These are phyloP conservation scores for Acidomyces sp. DNA, from an alignment of 495 filamentous ascomycete species.

Conservation along the genomic window DNA sequence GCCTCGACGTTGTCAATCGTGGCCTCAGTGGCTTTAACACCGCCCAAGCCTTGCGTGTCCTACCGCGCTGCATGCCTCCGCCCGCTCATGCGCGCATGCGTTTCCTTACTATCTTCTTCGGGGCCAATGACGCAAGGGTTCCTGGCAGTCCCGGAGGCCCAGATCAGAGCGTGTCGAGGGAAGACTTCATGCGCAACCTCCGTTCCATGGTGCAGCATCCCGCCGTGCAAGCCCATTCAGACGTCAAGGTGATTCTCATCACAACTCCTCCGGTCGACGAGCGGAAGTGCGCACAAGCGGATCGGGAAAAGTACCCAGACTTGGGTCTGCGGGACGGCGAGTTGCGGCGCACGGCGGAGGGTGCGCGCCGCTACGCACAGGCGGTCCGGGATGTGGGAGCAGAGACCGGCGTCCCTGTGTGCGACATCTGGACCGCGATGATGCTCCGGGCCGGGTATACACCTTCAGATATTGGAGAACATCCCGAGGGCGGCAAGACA, in stretches of 20 bases:
- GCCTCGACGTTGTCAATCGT: slow-evolving; percentile 55
- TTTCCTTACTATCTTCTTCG: slow-evolving; percentile 69
- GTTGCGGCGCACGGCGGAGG: slow-evolving; percentile 45
- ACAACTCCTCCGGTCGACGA: slow-evolving; percentile 74
- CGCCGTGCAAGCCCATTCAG: slow-evolving; percentile 46
- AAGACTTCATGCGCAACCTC: slow-evolving; percentile 59
- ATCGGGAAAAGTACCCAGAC: slow-evolving; percentile 33
- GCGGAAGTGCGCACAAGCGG: slow-evolving; percentile 45
- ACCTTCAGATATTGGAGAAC: slow-evolving; percentile 37
- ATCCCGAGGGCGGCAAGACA: slow-evolving; percentile 17
- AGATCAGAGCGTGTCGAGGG: slow-evolving; percentile 58
- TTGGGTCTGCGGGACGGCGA: slow-evolving; percentile 22
- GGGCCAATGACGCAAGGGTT: slow-evolving; percentile 75
- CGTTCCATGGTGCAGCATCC: slow-evolving; percentile 55
- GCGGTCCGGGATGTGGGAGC: slow-evolving; percentile 51
- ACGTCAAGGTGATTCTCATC: slow-evolving; percentile 58
- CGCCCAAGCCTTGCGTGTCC: slow-evolving; percentile 44
- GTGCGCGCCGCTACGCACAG: slow-evolving; percentile 59
- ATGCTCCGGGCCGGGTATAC: slow-evolving; percentile 55
- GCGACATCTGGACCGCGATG: slow-evolving; percentile 63
- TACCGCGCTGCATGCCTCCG: slow-evolving; percentile 44
- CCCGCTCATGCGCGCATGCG: slow-evolving; percentile 44
- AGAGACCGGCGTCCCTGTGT: slow-evolving; percentile 48
- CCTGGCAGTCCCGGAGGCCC: slow-evolving; percentile 35
- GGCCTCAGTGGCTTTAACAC: slow-evolving; percentile 63